Evolutionary conservation across 2,329 filamentous ascomycete species (phyloP).

Genomic region (Emmonsia crescens): DNA sequence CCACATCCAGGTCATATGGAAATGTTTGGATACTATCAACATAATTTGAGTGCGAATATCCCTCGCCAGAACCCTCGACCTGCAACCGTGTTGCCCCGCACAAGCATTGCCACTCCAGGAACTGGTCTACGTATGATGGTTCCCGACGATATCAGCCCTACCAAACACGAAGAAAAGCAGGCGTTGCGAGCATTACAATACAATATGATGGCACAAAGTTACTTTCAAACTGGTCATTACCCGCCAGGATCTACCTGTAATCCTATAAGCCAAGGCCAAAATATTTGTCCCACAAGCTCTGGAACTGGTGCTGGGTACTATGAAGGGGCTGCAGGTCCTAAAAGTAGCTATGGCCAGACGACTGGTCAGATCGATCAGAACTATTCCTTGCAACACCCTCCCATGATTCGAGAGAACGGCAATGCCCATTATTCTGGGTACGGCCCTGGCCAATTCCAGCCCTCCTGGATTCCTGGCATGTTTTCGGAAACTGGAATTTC

Average conservation of each 20-base stretch:
- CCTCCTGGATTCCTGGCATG: neutral
- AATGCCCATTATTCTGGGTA: neutral
- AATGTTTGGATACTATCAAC: neutral
- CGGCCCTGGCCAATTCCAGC: neutral
- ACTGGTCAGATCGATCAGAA: neutral
- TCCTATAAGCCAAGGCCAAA: neutral
- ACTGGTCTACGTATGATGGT: constrained; percentile 8
- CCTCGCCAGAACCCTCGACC: neutral
- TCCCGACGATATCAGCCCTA: constrained; percentile 12
- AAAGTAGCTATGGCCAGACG: neutral
- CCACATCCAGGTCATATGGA: neutral
- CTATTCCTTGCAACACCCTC: neutral
- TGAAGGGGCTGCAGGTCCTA: neutral
- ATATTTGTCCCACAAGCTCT: neutral
- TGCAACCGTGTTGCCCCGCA: neutral
- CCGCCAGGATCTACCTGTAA: neutral
- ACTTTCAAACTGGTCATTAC: neutral
- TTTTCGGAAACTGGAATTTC: neutral
- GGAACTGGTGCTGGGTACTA: neutral
- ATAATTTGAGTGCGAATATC: neutral
- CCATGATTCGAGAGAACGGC: neutral
- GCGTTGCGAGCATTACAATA: constrained; percentile 2
- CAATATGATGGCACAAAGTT: neutral
- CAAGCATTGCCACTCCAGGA: neutral
- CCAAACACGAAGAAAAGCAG: constrained; percentile 14